Evolutionary conservation across 1,139 yeast species (phyloP), one percentile per base, ranked within the genome.

Genomic region (Debaryomyces singareniensis): DNA sequence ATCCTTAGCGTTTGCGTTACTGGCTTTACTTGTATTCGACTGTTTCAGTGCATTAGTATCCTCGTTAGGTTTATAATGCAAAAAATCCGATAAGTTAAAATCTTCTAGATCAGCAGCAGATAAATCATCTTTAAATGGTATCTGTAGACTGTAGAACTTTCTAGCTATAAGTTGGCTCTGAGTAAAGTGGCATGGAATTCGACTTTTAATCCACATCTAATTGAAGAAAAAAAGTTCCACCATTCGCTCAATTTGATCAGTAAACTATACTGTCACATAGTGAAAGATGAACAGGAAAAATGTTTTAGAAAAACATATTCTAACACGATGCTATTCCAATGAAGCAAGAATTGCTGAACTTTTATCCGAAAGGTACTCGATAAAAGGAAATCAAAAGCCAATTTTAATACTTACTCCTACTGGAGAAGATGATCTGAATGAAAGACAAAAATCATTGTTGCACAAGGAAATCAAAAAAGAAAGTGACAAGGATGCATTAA

Each of bases 341-440:
- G 45, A 46, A 48, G 67, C 50, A 30, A 55, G 35, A 55, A 65
- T 78, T 4, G 50, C 66, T 11, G 71, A 75, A 38, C 56, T 79
- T 1, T 52, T 82, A 16, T 66, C 66, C 24, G 55, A 68, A 5
- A 51, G 91, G 29, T 82, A 80, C 50, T 71, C 83, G 1, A 36
- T 52, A 11, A 51, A 58, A 0, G 85, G 84, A 2, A 63, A 62
- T 20, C 85, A 77, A 44, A 78, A 76, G 49, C 82, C 84, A 14
- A 59, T 62, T 25, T 49, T 80, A 27, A 54, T 70, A 11, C 50
- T 77, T 29, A 53, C 55, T 12, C 68, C 77, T 4, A 68, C 78
- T 1, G 61, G 58, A 25, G 36, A 37, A 25, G 44, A 45, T 29
- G 21, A 39, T 21, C 41, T 39, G 22, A 38, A 35, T 16, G 20